Evolutionary conservation across 2,329 filamentous ascomycete genomes (phyloP).

Genomic region (Rhynchosporium agropyri): DNA sequence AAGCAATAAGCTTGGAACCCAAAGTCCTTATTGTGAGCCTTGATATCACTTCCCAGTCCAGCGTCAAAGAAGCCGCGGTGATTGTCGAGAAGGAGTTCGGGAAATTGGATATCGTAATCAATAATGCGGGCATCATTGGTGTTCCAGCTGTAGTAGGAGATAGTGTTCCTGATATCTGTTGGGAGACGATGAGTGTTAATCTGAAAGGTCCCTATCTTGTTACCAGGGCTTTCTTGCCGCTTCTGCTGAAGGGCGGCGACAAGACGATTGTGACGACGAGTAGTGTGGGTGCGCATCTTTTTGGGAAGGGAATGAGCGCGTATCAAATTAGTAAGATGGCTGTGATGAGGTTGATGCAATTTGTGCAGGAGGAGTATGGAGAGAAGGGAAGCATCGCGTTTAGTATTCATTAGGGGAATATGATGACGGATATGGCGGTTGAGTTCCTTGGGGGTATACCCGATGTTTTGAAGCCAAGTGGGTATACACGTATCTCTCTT

Average conservation of each 20-base stretch:
- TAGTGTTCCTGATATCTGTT: slow-evolving; percentile 43
- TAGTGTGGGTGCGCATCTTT: slow-evolving; percentile 48
- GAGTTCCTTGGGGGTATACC: slow-evolving; percentile 17
- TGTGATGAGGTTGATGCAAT: slow-evolving; percentile 52
- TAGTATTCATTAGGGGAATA: slow-evolving; percentile 45
- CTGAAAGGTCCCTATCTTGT: slow-evolving; percentile 51
- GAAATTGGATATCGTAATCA: slow-evolving; percentile 48
- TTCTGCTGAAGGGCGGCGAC: slow-evolving; percentile 35
- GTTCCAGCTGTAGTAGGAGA: slow-evolving; percentile 21
- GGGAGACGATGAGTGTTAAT: slow-evolving; percentile 52
- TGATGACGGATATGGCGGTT: slow-evolving; percentile 31
- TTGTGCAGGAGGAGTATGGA: slow-evolving; percentile 49
- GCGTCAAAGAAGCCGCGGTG: slow-evolving; percentile 41
- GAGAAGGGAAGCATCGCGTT: slow-evolving; percentile 47
- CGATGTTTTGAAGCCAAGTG: slow-evolving; percentile 24
- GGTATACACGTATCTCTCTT: not conserved
- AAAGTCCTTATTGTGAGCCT: slow-evolving; percentile 48
- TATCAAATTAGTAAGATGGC: slow-evolving; percentile 56
- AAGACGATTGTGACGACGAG: slow-evolving; percentile 53
- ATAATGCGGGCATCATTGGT: slow-evolving; percentile 49
- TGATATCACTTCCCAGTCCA: slow-evolving; percentile 44
- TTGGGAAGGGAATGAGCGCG: slow-evolving; percentile 43
- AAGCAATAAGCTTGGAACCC: slow-evolving; percentile 42
- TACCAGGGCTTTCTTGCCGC: slow-evolving; percentile 48
- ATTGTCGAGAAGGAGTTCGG: slow-evolving; percentile 40